These are phyloP conservation scores for Terfezia claveryi DNA, from an alignment of 495 filamentous ascomycete species.

Conservation along the genomic window DNA sequence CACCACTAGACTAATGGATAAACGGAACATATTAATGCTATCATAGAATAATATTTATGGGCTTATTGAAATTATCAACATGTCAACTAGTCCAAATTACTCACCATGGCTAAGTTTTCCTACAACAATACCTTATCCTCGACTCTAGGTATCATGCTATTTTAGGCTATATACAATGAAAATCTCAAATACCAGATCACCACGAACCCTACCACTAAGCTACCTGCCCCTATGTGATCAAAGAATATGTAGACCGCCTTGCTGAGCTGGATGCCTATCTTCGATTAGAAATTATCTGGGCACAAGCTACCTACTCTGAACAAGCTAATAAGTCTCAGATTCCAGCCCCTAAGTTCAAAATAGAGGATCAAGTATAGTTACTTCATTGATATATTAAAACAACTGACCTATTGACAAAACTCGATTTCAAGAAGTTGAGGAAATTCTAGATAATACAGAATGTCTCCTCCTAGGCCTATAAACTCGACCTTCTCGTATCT, in stretches of 20 bases:
- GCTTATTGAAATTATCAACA: slow-evolving; percentile 5
- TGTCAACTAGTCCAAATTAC: slow-evolving; percentile 5
- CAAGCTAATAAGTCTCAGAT: too few species aligned
- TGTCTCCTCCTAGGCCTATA: neutral
- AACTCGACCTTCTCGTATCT: too few species aligned
- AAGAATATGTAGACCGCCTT: neutral
- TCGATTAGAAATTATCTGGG: neutral
- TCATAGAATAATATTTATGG: slow-evolving; percentile 8
- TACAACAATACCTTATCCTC: slow-evolving; percentile 12
- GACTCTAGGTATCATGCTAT: too few species aligned
- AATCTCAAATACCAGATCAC: too few species aligned
- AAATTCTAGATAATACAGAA: neutral
- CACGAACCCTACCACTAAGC: too few species aligned
- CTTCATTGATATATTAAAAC: too few species aligned
- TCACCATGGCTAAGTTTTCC: slow-evolving; percentile 13
- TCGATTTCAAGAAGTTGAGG: neutral
- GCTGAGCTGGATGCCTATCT: neutral
- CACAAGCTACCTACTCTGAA: too few species aligned
- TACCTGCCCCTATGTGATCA: neutral
- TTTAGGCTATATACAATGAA: too few species aligned
- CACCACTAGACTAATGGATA: slow-evolving; percentile 9
- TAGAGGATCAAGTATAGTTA: too few species aligned
- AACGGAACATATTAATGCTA: slow-evolving; percentile 7
- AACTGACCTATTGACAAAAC: neutral
- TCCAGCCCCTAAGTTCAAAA: too few species aligned